Evolutionary conservation across 2,329 filamentous ascomycete genomes (phyloP).

Genomic region (Aphanocladium album): DNA sequence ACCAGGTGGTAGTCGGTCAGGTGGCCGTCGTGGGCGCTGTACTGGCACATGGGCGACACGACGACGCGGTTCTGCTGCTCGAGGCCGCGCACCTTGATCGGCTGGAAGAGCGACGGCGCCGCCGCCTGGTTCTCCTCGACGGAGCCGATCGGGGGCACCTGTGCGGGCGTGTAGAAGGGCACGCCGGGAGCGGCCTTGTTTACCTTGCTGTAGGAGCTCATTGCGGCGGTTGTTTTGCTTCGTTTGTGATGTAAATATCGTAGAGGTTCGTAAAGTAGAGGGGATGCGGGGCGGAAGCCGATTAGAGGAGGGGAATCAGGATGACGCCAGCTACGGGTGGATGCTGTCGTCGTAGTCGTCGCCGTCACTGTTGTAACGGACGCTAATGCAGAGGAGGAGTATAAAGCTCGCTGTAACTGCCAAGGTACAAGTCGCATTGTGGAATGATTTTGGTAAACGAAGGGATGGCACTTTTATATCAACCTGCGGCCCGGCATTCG

Average conservation of each 20-base stretch:
- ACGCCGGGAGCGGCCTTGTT: slow-evolving; percentile 39
- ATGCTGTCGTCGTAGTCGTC: not conserved
- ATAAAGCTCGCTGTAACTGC: not conserved
- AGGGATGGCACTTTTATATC: not conserved
- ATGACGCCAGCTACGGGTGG: not conserved
- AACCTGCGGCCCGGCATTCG: not conserved
- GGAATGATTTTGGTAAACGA: not conserved
- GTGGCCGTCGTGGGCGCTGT: slow-evolving; percentile 58
- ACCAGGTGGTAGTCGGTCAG: slow-evolving; percentile 76
- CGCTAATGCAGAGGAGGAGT: not conserved
- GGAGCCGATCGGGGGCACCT: slow-evolving; percentile 47
- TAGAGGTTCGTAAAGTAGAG: too few relatives aligned
- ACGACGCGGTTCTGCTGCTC: slow-evolving; percentile 53
- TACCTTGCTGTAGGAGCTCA: slow-evolving; percentile 13
- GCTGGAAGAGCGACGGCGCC: slow-evolving; percentile 51
- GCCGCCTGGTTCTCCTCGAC: slow-evolving; percentile 31
- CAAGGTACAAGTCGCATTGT: not conserved
- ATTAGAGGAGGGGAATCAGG: not conserved
- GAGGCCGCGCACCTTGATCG: slow-evolving; percentile 49
- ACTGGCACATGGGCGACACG: slow-evolving; percentile 59
- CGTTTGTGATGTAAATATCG: not conserved
- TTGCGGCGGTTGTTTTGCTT: not conserved
- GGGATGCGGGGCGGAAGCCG: not conserved
- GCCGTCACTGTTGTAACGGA: not conserved
- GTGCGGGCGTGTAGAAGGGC: slow-evolving; percentile 51